These are phyloP conservation scores for Lunularia cruciata DNA, from an alignment of 225 moss, liverwort and hornwort genomes.

Conservation along the genomic window DNA sequence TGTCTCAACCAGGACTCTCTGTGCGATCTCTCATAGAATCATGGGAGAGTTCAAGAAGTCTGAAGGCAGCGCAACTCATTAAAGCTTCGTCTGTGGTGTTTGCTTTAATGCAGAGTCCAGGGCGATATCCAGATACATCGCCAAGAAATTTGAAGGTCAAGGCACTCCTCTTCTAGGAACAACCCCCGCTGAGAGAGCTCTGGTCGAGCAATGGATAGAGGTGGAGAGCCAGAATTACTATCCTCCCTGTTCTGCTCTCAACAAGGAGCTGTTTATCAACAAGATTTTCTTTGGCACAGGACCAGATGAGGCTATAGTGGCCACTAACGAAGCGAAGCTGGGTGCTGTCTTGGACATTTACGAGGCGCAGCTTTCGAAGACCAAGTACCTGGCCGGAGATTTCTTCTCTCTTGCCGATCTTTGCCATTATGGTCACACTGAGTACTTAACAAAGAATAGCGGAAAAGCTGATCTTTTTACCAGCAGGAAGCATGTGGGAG, in stretches of 20 bases:
- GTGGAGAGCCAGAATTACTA: slow-evolving; percentile 31
- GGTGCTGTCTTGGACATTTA: slow-evolving; percentile 28
- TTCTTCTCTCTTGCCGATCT: slow-evolving; percentile 34
- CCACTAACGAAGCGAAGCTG: slow-evolving; percentile 4
- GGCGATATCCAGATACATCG: slow-evolving; percentile 21
- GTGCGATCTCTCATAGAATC: too few species aligned
- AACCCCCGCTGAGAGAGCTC: slow-evolving; percentile 8
- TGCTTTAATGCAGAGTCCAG: slow-evolving; percentile 28
- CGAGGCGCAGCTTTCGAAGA: slow-evolving; percentile 28
- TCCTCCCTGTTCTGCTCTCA: not conserved
- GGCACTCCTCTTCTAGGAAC: slow-evolving; percentile 20
- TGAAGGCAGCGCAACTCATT: too few species aligned
- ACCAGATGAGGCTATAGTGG: slow-evolving; percentile 9
- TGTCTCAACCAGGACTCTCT: too few species aligned
- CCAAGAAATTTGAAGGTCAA: slow-evolving; percentile 27
- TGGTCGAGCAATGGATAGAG: slow-evolving; percentile 37
- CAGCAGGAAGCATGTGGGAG: slow-evolving; percentile 19
- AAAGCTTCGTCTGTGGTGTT: too few species aligned
- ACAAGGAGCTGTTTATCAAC: not conserved
- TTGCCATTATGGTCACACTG: not conserved
- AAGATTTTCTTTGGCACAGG: not conserved
- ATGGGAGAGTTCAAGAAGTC: too few species aligned
- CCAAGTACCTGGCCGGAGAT: slow-evolving; percentile 41
- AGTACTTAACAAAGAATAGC: not conserved
- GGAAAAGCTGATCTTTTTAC: not conserved